Percentiles rank a stretch among this genome's conserved stretches.
phyloP scores from a whole-genome alignment of 75 land plant genomes.

The Adiantum capillusveneris region DNA sequence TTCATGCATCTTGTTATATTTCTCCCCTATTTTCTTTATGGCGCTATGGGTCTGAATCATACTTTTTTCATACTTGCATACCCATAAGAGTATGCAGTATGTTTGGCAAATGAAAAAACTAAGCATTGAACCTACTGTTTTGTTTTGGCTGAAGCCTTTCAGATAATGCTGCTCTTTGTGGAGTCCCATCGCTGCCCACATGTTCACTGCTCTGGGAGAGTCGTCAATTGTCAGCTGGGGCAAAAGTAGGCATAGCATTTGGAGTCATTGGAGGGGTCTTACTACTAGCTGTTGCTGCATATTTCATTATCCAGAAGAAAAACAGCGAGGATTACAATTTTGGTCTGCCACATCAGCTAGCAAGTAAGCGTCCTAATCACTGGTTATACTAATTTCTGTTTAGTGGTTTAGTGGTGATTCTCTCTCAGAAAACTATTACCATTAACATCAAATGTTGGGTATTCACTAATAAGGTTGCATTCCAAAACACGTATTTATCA shows the following conservation, averaged over 20 bases:
- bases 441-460: too few species aligned
- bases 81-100: too few species aligned
- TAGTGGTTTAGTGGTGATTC: too few species aligned
- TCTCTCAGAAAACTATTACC: too few species aligned
- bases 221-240: conserved; percentile 18
- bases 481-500: too few species aligned
- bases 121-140: not conserved
- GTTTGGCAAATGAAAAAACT: not conserved
- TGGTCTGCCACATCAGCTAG: conserved; percentile 34
- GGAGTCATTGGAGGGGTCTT: conserved; percentile 7
- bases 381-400: too few species aligned
- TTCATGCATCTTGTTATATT: too few species aligned
- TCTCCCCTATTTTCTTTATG: too few species aligned
- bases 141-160: conserved; percentile 12
- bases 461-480: too few species aligned
- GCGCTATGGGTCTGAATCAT: too few species aligned
- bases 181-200: conserved; percentile 29
- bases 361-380: too few species aligned
- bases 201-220: conserved; percentile 24
- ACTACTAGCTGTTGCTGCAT: conserved; percentile 1
- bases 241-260: conserved; percentile 17
- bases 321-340: conserved; percentile 30
- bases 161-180: conserved; percentile 26
- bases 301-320: conserved; percentile 8
- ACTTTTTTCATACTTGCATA: too few species aligned